A percentile compares a stretch with the other conserved stretches of the same genome.
These are phyloP conservation scores for Yamadazyma takamatsuzukensis DNA, from an alignment of 805 yeast species.

Conservation along the genomic window DNA sequence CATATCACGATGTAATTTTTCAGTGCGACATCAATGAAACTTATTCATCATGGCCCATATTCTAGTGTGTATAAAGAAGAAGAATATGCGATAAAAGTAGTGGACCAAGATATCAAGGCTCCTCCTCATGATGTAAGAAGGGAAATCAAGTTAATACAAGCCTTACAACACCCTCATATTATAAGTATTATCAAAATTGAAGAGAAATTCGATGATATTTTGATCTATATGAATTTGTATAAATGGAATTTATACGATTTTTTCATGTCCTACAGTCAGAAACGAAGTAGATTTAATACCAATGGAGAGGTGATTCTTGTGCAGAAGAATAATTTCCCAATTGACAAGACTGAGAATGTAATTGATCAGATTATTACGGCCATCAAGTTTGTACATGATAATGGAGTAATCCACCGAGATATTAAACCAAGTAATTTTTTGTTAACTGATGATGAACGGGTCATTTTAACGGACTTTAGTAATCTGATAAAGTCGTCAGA, in stretches of 20 bases:
- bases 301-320: constrained; percentile 9
- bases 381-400: constrained; percentile 25
- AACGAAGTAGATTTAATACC: constrained; percentile 20
- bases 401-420: constrained; percentile 39
- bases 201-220: constrained; percentile 26
- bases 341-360: constrained; percentile 11
- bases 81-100: constrained; percentile 31
- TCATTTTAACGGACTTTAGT: constrained; percentile 64
- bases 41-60: constrained; percentile 32
- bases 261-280: constrained; percentile 16
- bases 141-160: constrained; percentile 27
- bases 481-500: constrained; percentile 18
- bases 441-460: constrained; percentile 20
- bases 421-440: constrained; percentile 37
- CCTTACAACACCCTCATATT: constrained; percentile 15
- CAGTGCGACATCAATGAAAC: constrained; percentile 4
- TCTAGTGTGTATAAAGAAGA: constrained; percentile 28
- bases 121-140: constrained; percentile 34
- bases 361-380: constrained; percentile 19
- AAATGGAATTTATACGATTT: constrained; percentile 22
- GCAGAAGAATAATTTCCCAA: constrained; percentile 12
- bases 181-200: constrained; percentile 19
- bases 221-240: constrained; percentile 31
- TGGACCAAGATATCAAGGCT: constrained; percentile 31
- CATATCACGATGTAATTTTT: neutral